A percentile compares a stretch with the other conserved stretches of the same genome.
Evolutionary conservation across 345 rosid species (phyloP).

Genomic region (Gossypium thurberi): DNA sequence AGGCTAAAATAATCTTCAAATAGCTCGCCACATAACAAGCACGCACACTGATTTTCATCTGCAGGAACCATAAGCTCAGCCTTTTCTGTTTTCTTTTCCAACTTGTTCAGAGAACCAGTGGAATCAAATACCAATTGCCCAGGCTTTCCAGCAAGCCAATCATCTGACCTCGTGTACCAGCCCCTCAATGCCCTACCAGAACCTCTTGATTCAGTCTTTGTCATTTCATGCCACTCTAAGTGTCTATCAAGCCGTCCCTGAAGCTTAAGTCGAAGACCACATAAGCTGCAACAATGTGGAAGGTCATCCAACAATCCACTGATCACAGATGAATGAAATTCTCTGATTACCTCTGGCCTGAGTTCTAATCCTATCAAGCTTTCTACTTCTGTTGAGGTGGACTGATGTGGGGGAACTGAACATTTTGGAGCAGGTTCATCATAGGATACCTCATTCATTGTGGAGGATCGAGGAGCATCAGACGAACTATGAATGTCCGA

Average conservation of each 20-base stretch:
- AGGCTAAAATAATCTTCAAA: slow-evolving; percentile 76
- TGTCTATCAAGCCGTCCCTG: slow-evolving; percentile 63
- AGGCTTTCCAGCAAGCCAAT: slow-evolving; percentile 56
- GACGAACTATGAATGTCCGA: slow-evolving; percentile 26
- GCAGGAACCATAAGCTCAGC: slow-evolving; percentile 55
- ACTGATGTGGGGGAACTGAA: slow-evolving; percentile 24
- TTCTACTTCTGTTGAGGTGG: slow-evolving; percentile 24
- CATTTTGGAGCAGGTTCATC: slow-evolving; percentile 29
- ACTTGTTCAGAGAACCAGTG: slow-evolving; percentile 24
- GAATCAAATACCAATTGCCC: slow-evolving; percentile 36
- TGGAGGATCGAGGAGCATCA: slow-evolving; percentile 23
- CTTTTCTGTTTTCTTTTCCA: slow-evolving; percentile 23
- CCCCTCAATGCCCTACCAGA: slow-evolving; percentile 34
- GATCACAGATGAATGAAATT: slow-evolving; percentile 67
- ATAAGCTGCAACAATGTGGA: slow-evolving; percentile 65
- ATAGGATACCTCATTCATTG: slow-evolving; percentile 31
- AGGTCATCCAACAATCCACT: slow-evolving; percentile 53
- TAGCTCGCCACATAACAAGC: slow-evolving; percentile 80
- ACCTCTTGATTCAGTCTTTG: slow-evolving; percentile 30
- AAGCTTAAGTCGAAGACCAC: slow-evolving; percentile 67
- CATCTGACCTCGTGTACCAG: slow-evolving; percentile 58
- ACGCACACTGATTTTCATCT: slow-evolving; percentile 77
- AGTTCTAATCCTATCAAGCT: slow-evolving; percentile 67
- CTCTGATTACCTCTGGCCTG: slow-evolving; percentile 66
- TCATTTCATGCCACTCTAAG: slow-evolving; percentile 66